Conservation (phyloP, 2,329 filamentous ascomycete species). For the Pezicula radicicola region DNA sequence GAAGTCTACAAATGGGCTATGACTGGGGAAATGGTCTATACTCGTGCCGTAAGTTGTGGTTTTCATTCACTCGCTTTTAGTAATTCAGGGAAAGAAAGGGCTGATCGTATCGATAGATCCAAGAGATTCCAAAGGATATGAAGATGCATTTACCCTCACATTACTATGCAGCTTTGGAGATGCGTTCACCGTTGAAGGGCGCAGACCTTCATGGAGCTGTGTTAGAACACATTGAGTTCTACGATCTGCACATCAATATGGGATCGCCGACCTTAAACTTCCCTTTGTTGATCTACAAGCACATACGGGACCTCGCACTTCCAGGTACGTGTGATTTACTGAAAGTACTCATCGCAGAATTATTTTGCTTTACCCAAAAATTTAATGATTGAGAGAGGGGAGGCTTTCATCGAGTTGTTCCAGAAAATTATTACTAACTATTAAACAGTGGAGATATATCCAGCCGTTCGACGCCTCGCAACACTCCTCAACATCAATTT, state of each 20-base stretch:
- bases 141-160: slow-evolving; percentile 58
- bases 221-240: slow-evolving; percentile 59
- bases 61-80: slow-evolving; percentile 3
- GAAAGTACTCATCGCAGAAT: no score
- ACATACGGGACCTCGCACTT: slow-evolving; percentile 68
- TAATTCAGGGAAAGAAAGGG: not conserved
- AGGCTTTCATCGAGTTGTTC: not conserved
- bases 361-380: no score
- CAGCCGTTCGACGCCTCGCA: slow-evolving; percentile 52
- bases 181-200: slow-evolving; percentile 40
- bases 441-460: slow-evolving; percentile 60
- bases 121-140: slow-evolving; percentile 61
- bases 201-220: slow-evolving; percentile 64
- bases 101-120: slow-evolving; percentile 36
- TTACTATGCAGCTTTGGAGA: slow-evolving; percentile 59
- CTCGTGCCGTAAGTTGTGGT: slow-evolving; percentile 52
- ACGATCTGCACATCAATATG: slow-evolving; percentile 66
- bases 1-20: slow-evolving; percentile 70
- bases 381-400: no score
- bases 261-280: slow-evolving; percentile 70
- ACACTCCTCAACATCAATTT: slow-evolving; percentile 45
- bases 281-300: slow-evolving; percentile 64
- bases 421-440: slow-evolving; percentile 7
- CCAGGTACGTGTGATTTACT: slow-evolving; percentile 50
- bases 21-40: slow-evolving; percentile 67